Percentiles rank a stretch among this genome's conserved stretches.
Evolutionary conservation across 805 yeast species (phyloP).

Genomic region (Candida silvatica): DNA sequence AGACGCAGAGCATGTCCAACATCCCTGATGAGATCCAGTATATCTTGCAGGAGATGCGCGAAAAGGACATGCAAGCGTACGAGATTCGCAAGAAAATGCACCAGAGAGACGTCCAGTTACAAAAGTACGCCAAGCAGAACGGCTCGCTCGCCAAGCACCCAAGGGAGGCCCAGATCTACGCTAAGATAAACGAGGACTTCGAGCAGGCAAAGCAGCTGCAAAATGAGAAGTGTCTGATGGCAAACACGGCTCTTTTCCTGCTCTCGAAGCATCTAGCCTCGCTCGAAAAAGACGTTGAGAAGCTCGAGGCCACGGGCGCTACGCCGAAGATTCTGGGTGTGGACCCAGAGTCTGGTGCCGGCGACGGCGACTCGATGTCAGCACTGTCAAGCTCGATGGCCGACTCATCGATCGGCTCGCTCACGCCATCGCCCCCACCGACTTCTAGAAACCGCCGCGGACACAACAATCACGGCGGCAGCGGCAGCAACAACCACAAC

Average conservation of each 20-base stretch:
- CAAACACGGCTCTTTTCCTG: conserved; percentile 76
- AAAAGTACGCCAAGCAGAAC: conserved; percentile 71
- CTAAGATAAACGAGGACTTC: conserved; percentile 64
- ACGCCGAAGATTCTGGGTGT: conserved; percentile 20
- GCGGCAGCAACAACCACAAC: background rate
- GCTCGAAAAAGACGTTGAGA: conserved; percentile 68
- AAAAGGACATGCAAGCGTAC: conserved; percentile 55
- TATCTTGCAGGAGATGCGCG: conserved; percentile 67
- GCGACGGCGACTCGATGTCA: conserved; percentile 7
- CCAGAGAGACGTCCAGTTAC: conserved; percentile 71
- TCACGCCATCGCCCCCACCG: background rate
- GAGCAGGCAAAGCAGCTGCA: conserved; percentile 53
- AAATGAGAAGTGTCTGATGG: conserved; percentile 66
- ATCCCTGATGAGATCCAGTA: conserved; percentile 83
- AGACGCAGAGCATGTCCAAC: conserved; percentile 56
- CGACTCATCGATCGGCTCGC: conserved; percentile 10
- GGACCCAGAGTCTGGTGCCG: conserved; percentile 8
- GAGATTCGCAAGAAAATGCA: conserved; percentile 60
- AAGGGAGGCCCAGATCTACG: conserved; percentile 60
- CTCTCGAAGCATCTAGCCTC: conserved; percentile 66
- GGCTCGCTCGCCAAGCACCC: conserved; percentile 80
- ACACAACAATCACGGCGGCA: background rate
- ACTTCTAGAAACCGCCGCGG: background rate
- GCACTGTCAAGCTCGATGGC: conserved; percentile 7
- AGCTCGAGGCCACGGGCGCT: conserved; percentile 74